Conservation (phyloP, 2,329 filamentous ascomycete species). For the Dactylella cylindrospora region DNA sequence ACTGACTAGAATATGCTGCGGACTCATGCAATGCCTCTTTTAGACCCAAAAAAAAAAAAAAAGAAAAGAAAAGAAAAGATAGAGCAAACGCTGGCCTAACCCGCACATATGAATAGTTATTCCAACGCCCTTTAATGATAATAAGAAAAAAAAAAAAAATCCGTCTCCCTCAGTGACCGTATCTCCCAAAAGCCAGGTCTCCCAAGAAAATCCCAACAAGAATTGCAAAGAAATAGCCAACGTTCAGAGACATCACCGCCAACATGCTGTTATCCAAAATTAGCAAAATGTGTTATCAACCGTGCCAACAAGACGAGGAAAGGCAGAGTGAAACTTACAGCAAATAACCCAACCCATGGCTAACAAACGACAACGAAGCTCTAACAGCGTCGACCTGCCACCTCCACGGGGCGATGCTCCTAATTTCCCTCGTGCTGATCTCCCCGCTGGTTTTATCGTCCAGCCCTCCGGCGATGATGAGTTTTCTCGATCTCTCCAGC, state of each 20-base stretch:
- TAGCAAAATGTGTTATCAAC: slow-evolving; percentile 18
- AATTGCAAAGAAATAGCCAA: slow-evolving; percentile 81
- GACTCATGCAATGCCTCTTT: too few species aligned
- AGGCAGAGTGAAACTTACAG: slow-evolving; percentile 65
- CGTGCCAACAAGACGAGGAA: slow-evolving; percentile 1
- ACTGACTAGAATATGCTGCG: too few species aligned
- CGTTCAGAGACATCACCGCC: slow-evolving; percentile 85
- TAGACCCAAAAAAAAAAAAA: too few species aligned
- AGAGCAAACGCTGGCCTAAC: too few species aligned
- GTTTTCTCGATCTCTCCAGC: slow-evolving; percentile 25
- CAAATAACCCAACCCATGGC: slow-evolving; percentile 77
- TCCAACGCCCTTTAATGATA: too few species aligned
- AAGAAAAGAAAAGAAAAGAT: too few species aligned
- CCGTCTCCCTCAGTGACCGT: slow-evolving; percentile 34
- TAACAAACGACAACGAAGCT: slow-evolving; percentile 68
- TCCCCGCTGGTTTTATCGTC: slow-evolving; percentile 26
- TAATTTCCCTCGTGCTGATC: slow-evolving; percentile 20
- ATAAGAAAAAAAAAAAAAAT: too few species aligned
- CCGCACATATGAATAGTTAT: too few species aligned
- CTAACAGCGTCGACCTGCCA: slow-evolving; percentile 76
- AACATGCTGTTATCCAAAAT: slow-evolving; percentile 67
- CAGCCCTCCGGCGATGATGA: slow-evolving; percentile 40
- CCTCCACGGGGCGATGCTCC: slow-evolving; percentile 73
- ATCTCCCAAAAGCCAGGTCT: slow-evolving; percentile 76
- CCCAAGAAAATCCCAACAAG: slow-evolving; percentile 80